phyloP scores from a whole-genome alignment of 1,284 basidiomycete species.

The Puccinia hordei region DNA sequence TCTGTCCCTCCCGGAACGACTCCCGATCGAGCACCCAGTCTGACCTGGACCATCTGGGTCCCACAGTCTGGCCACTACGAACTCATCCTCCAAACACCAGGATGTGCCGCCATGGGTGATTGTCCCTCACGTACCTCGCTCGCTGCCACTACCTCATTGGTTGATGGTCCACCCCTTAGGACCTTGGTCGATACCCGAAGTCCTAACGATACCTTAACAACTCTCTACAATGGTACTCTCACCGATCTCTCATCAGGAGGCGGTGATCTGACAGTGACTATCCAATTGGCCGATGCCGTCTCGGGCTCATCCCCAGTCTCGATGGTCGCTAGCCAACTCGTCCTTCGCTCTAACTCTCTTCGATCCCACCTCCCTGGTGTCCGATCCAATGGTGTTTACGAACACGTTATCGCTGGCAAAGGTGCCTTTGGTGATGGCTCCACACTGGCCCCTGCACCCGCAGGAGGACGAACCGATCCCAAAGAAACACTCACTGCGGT shows the following conservation, averaged over 20 bases:
- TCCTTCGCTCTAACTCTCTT: conserved; percentile 55
- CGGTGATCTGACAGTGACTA: conserved; percentile 69
- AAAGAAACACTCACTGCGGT: conserved; percentile 20
- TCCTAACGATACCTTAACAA: conserved; percentile 66
- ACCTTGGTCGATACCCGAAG: conserved; percentile 75
- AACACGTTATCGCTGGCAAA: conserved; percentile 20
- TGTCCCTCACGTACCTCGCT: conserved; percentile 80
- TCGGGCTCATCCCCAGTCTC: conserved; percentile 68
- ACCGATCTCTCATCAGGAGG: conserved; percentile 68
- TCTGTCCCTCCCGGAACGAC: conserved; percentile 70
- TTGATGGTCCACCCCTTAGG: conserved; percentile 67
- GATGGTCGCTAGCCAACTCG: conserved; percentile 64
- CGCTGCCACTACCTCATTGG: conserved; percentile 72
- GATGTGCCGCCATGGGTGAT: conserved; percentile 77
- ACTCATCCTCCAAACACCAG: conserved; percentile 80
- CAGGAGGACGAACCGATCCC: not conserved
- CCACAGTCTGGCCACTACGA: conserved; percentile 83
- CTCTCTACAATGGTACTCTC: conserved; percentile 80
- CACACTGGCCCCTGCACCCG: not conserved
- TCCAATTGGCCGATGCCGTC: conserved; percentile 64
- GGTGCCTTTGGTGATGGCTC: conserved; percentile 48
- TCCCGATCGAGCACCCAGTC: conserved; percentile 67
- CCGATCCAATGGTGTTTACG: conserved; percentile 21
- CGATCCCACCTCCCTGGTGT: not conserved
- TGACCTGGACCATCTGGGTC: conserved; percentile 88